Percentiles rank a stretch among this genome's conserved stretches.
Conservation (phyloP, 495 filamentous ascomycete species). For the Penicillium bovifimosum region DNA sequence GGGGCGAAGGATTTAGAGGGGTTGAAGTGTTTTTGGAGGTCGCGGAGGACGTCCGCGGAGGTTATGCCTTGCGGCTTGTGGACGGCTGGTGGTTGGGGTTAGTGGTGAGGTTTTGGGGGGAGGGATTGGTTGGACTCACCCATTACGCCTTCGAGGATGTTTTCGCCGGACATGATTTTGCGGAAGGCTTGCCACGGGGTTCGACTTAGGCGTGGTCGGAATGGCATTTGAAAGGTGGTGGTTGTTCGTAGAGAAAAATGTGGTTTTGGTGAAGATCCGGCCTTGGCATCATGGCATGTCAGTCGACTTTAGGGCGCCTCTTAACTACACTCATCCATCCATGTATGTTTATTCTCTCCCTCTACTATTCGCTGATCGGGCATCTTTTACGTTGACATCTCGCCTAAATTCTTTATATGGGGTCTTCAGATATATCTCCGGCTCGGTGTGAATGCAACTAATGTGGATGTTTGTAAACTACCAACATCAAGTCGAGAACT, state of each 20-base stretch:
- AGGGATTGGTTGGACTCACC: slow-evolving; percentile 38
- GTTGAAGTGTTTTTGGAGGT: slow-evolving; percentile 75
- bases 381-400: too few species aligned
- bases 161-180: slow-evolving; percentile 51
- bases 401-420: too few species aligned
- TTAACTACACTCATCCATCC: too few species aligned
- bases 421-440: too few species aligned
- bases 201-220: slow-evolving; percentile 26
- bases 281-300: slow-evolving; percentile 3
- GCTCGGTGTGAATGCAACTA: too few species aligned
- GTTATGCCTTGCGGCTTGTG: slow-evolving; percentile 83
- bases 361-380: not conserved
- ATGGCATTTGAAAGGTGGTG: slow-evolving; percentile 24
- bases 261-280: not conserved
- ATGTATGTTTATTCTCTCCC: not conserved
- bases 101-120: not conserved
- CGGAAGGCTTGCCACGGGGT: slow-evolving; percentile 16
- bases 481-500: too few species aligned
- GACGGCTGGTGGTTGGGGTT: slow-evolving; percentile 53
- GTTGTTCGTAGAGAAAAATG: slow-evolving; percentile 2
- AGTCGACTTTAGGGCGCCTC: too few species aligned
- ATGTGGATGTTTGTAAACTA: too few species aligned
- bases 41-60: slow-evolving; percentile 83
- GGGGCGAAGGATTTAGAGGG: slow-evolving; percentile 71
- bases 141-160: slow-evolving; percentile 69